Conservation (phyloP, 495 filamentous ascomycete species). For the Aspergillus biplanus region DNA sequence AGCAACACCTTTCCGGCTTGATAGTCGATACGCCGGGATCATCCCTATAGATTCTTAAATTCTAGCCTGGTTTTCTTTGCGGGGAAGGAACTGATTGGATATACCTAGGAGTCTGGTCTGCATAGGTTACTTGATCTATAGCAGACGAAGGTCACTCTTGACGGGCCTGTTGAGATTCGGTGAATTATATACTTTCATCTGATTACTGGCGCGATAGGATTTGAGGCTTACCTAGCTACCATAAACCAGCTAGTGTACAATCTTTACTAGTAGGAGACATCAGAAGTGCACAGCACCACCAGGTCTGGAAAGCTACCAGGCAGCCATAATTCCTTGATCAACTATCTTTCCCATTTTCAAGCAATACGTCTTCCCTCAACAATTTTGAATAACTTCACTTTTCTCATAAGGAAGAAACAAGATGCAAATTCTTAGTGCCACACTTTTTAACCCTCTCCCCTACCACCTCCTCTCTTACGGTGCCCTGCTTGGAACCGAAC, state of each 20-base stretch:
- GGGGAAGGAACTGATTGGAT: background rate
- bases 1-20: background rate
- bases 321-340: no score
- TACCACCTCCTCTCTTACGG: conserved; percentile 55
- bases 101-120: no score
- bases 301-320: no score
- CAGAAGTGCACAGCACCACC: no score
- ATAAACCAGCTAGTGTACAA: background rate
- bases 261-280: no score
- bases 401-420: background rate
- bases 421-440: conserved; percentile 11
- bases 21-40: background rate
- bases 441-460: conserved; percentile 33
- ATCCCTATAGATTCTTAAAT: background rate
- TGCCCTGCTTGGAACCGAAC: conserved; percentile 52
- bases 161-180: background rate
- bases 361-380: no score
- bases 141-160: no score
- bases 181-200: background rate
- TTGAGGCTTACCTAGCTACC: background rate
- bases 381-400: background rate
- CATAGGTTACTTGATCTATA: no score
- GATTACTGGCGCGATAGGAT: background rate
- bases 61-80: background rate
- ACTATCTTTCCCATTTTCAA: no score